A percentile compares a stretch with the other conserved stretches of the same genome.
These are phyloP conservation scores for Tetradesmus obliquus DNA, from an alignment of 139 green algal genomes.

Conservation along the genomic window DNA sequence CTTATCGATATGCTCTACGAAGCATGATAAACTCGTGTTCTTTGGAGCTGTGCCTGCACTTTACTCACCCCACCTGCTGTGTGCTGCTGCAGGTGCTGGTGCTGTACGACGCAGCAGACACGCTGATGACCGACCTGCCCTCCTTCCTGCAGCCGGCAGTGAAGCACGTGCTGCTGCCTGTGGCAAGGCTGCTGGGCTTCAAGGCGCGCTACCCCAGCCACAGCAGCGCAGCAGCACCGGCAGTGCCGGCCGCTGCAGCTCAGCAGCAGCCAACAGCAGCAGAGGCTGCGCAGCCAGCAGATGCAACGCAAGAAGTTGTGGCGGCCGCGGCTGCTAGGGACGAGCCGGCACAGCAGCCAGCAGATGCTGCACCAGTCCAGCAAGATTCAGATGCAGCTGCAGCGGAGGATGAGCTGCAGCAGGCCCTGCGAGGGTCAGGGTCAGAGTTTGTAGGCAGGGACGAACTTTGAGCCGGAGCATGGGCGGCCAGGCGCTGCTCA, in stretches of 20 bases:
- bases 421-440: not conserved
- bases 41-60: not conserved
- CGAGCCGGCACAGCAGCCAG: not conserved
- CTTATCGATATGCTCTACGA: not conserved
- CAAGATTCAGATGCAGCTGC: not conserved
- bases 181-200: constrained; percentile 26
- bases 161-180: constrained; percentile 6
- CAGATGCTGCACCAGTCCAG: not conserved
- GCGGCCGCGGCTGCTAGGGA: not conserved
- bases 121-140: not conserved
- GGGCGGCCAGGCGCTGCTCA: too few species aligned
- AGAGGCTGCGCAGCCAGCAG: not conserved
- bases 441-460: not conserved
- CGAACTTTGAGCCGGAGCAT: not conserved
- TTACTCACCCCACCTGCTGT: not conserved
- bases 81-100: constrained; percentile 32
- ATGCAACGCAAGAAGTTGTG: not conserved
- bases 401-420: constrained; percentile 12
- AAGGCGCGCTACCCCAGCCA: constrained; percentile 18
- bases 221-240: not conserved
- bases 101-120: constrained; percentile 7
- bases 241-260: not conserved
- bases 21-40: not conserved
- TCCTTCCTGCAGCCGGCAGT: constrained; percentile 19
- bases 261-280: constrained; percentile 3